Conservation (phyloP, 176 grass and related monocot species). For the Elymus sibiricus region DNA sequence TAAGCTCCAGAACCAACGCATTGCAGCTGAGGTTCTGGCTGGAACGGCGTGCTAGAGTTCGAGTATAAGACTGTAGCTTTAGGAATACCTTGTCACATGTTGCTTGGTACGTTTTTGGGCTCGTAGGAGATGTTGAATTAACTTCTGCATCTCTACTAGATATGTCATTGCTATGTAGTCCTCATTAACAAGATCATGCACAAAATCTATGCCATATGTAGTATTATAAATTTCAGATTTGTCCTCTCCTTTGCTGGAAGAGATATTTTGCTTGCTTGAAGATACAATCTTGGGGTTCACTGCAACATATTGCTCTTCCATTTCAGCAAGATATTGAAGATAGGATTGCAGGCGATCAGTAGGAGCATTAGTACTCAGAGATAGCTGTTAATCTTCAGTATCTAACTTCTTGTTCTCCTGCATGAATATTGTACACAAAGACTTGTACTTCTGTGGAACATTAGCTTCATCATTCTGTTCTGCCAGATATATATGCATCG, state of each 20-base stretch:
- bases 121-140: no score
- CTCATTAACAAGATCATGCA: conserved; percentile 10
- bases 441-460: conserved; percentile 48
- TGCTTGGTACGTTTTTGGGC: no score
- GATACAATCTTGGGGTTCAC: conserved; percentile 11
- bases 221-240: conserved; percentile 4
- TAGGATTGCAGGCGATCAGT: conserved; percentile 6
- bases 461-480: conserved; percentile 27
- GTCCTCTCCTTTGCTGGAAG: conserved; percentile 2
- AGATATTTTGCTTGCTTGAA: conserved; percentile 9
- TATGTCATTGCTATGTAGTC: no score
- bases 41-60: no score
- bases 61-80: no score
- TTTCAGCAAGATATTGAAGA: no score
- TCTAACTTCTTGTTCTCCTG: background rate
- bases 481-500: conserved; percentile 49
- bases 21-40: no score
- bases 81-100: no score
- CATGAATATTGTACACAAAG: conserved; percentile 55
- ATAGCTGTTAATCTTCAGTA: conserved; percentile 20
- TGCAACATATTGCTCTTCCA: conserved; percentile 21
- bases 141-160: no score
- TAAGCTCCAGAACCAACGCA: no score
- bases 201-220: conserved; percentile 16
- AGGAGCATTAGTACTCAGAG: conserved; percentile 13